Conservation (phyloP, 1,284 basidiomycete genomes). For the Ceratobasidium sp. region DNA sequence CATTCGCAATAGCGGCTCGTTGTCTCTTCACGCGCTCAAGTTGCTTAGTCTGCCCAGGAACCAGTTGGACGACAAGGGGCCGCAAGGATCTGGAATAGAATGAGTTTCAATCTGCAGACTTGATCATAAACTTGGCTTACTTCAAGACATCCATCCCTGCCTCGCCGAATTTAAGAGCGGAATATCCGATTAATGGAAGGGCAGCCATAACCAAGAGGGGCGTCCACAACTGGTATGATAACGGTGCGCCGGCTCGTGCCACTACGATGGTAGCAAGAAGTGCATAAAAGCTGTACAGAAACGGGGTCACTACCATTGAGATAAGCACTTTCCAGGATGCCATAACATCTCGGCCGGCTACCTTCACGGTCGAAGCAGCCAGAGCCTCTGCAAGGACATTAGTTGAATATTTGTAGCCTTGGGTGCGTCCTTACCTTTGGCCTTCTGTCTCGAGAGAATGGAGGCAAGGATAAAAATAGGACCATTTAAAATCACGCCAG, state of each 20-base stretch:
- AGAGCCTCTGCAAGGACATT: constrained; percentile 77
- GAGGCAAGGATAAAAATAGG: constrained; percentile 96
- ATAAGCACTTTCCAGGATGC: constrained; percentile 99
- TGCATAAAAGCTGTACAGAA: constrained; percentile 86
- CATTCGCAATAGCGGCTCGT: constrained; percentile 80
- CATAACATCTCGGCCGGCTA: constrained; percentile 92
- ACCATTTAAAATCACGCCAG: constrained; percentile 92
- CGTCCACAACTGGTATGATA: constrained; percentile 73
- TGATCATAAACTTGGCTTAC: constrained; percentile 59
- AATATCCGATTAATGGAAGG: constrained; percentile 89
- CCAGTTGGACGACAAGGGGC: constrained; percentile 86
- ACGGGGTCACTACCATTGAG: constrained; percentile 85
- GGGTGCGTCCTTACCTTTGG: constrained; percentile 69
- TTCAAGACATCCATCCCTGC: constrained; percentile 98
- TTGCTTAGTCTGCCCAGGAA: constrained; percentile 88
- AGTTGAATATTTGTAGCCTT: constrained; percentile 6
- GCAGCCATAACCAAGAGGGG: constrained; percentile 79
- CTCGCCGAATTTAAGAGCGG: constrained; percentile 97
- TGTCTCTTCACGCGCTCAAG: constrained; percentile 80
- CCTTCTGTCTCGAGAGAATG: constrained; percentile 85
- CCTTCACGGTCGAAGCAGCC: constrained; percentile 93
- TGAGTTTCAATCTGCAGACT: constrained; percentile 55
- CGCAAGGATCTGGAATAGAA: constrained; percentile 73
- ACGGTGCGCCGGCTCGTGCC: constrained; percentile 67
- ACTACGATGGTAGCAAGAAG: constrained; percentile 78